phyloP scores from a whole-genome alignment of 2,329 filamentous ascomycete genomes.

The Clonostachys byssicola region DNA sequence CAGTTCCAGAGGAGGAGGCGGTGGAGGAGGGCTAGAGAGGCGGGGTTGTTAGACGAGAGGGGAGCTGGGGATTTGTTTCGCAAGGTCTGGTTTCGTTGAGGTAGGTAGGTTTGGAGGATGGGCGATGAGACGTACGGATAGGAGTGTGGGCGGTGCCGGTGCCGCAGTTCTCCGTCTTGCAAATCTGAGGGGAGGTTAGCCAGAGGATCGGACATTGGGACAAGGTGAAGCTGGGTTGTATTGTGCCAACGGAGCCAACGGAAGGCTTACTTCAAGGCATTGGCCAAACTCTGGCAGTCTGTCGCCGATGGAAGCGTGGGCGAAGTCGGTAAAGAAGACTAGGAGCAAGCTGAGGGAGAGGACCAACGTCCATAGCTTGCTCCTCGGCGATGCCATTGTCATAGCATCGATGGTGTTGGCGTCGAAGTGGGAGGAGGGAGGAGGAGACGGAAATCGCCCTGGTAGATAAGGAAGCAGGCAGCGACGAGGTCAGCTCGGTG shows the following conservation, averaged over 20 bases:
- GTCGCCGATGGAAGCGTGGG: conserved; percentile 76
- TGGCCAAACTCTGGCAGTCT: conserved; percentile 80
- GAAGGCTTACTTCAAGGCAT: conserved; percentile 69
- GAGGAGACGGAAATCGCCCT: background rate
- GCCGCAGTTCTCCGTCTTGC: conserved; percentile 75
- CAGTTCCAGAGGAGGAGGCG: conserved; percentile 91
- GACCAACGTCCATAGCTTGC: conserved; percentile 22
- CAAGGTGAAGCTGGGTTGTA: too few species aligned
- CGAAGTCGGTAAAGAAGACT: conserved; percentile 34
- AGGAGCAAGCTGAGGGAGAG: conserved; percentile 26
- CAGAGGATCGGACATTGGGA: too few species aligned
- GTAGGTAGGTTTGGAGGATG: conserved; percentile 1
- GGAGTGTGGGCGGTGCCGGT: conserved; percentile 50
- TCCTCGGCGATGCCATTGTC: conserved; percentile 22
- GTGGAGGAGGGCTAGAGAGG: conserved; percentile 66
- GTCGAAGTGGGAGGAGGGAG: background rate
- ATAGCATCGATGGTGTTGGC: conserved; percentile 16
- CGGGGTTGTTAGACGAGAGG: background rate
- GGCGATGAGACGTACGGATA: conserved; percentile 59
- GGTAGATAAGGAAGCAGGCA: too few species aligned
- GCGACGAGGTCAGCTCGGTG: too few species aligned
- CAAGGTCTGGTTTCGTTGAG: conserved; percentile 2
- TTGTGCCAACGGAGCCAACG: background rate
- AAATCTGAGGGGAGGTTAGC: conserved; percentile 54
- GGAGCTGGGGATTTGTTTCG: conserved; percentile 2